phyloP scores from a whole-genome alignment of 352 stramenopile genomes.

The Globisporangium barbulae region DNA sequence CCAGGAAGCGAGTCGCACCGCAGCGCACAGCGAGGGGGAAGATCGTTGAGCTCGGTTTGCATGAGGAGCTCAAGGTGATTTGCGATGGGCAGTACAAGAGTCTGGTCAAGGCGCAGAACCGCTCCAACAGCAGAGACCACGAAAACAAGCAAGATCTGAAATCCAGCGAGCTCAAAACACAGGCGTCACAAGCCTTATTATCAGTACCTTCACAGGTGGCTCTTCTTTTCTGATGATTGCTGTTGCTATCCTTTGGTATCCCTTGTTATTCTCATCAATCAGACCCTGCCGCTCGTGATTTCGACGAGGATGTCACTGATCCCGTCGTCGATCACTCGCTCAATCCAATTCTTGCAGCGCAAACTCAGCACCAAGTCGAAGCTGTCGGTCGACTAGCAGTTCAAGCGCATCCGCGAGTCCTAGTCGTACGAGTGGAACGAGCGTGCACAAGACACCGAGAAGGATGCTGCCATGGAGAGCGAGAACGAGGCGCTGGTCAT shows the following conservation, averaged over 20 bases:
- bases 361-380: constrained; percentile 18
- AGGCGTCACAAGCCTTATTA: too few relatives aligned
- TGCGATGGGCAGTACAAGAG: too few relatives aligned
- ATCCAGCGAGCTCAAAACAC: too few relatives aligned
- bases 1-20: too few relatives aligned
- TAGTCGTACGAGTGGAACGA: constrained; percentile 67
- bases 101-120: too few relatives aligned
- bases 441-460: background rate
- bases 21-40: too few relatives aligned
- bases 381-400: constrained; percentile 32
- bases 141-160: too few relatives aligned
- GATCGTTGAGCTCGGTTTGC: too few relatives aligned
- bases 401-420: constrained; percentile 58
- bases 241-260: background rate
- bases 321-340: constrained; percentile 54
- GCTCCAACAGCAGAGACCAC: too few relatives aligned
- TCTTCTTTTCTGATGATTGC: too few relatives aligned
- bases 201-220: too few relatives aligned
- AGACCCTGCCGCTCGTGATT: constrained; percentile 9
- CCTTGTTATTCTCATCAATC: background rate
- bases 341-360: constrained; percentile 40
- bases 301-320: constrained; percentile 20
- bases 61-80: too few relatives aligned
- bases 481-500: constrained; percentile 13
- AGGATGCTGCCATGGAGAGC: constrained; percentile 4